These are phyloP conservation scores for Amauroascus verrucosus DNA, from an alignment of 2,329 filamentous ascomycete species.

Conservation along the genomic window DNA sequence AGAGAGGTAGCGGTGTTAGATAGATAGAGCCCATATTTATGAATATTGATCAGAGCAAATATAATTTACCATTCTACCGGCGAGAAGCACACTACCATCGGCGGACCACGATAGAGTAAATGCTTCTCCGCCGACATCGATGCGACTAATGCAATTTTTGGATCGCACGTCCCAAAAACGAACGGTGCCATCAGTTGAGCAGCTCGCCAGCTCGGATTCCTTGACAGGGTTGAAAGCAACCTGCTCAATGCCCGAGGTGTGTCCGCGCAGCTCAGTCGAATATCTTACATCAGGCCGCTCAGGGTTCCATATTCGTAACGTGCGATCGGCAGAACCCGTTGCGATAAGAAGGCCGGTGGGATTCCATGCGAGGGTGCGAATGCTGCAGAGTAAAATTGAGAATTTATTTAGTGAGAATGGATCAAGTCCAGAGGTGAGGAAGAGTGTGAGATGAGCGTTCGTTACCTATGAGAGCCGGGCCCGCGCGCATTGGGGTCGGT, in stretches of 20 bases:
- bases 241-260: conserved; percentile 39
- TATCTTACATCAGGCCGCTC: conserved; percentile 39
- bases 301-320: conserved; percentile 82
- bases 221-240: conserved; percentile 41
- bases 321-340: conserved; percentile 78
- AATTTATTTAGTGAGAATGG: too few species aligned
- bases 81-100: conserved; percentile 39
- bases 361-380: conserved; percentile 81
- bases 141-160: conserved; percentile 38
- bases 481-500: conserved; percentile 50
- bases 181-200: conserved; percentile 41
- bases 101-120: conserved; percentile 42
- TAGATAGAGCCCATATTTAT: not conserved
- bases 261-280: conserved; percentile 41
- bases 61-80: conserved; percentile 41
- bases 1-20: not conserved
- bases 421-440: not conserved
- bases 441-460: not conserved
- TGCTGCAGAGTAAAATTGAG: conserved; percentile 44
- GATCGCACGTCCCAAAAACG: conserved; percentile 43
- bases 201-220: conserved; percentile 42
- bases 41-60: not conserved
- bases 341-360: conserved; percentile 73
- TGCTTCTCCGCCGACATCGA: conserved; percentile 42
- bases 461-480: conserved; percentile 47